phyloP scores from a whole-genome alignment of 2,329 filamentous ascomycete genomes.

The Colletotrichum sp. region DNA sequence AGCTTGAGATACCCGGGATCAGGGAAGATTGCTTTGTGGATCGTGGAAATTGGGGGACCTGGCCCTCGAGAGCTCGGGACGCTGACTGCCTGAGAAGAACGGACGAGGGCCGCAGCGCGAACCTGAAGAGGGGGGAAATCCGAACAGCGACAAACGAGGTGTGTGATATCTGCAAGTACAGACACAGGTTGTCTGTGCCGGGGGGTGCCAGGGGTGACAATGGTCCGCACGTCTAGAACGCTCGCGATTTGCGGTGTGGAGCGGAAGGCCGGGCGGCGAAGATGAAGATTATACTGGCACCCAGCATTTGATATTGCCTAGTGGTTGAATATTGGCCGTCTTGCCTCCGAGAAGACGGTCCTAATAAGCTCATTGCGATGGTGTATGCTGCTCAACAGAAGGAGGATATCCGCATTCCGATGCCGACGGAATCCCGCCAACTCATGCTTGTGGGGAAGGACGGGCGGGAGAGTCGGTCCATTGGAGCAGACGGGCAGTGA shows the following conservation, averaged over 20 bases:
- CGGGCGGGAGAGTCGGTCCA: background rate
- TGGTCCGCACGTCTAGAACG: slow-evolving; percentile 10
- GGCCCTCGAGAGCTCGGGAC: background rate
- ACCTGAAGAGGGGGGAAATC: background rate
- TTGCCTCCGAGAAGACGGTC: background rate
- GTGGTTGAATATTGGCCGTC: background rate
- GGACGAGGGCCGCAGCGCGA: background rate
- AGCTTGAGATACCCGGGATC: slow-evolving; percentile 10
- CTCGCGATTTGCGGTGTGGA: slow-evolving; percentile 7
- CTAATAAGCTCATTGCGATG: background rate
- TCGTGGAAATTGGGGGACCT: slow-evolving; percentile 5
- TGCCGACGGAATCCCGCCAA: slow-evolving; percentile 4
- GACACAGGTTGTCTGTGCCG: background rate
- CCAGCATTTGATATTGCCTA: background rate
- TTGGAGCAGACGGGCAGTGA: background rate
- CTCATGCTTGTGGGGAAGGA: background rate
- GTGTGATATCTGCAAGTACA: background rate
- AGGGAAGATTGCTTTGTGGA: slow-evolving; percentile 10
- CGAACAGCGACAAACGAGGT: background rate
- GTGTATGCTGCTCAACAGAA: background rate
- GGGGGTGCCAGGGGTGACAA: background rate
- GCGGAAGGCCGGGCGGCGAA: background rate
- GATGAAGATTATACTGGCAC: background rate
- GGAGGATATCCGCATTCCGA: background rate
- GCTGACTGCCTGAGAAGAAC: background rate